Percentiles rank a stretch among this genome's conserved stretches.
Conservation (phyloP, 805 yeast species). For the Schwanniomyces pseudopolymorphus region DNA sequence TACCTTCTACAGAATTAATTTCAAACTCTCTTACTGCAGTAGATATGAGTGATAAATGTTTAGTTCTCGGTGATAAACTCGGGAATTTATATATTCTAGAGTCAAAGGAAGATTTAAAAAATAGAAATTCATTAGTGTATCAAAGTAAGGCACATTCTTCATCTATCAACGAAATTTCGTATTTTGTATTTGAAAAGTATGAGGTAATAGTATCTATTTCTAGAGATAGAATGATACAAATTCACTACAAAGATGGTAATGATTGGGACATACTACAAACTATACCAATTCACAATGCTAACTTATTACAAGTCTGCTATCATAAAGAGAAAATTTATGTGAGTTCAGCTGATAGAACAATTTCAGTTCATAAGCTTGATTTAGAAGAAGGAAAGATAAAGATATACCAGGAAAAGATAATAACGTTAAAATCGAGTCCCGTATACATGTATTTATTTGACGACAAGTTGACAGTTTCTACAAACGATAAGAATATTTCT, state of each 20-base stretch:
- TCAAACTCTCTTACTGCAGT: constrained; percentile 42
- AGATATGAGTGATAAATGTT: constrained; percentile 28
- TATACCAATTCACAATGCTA: constrained; percentile 57
- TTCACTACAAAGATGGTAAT: constrained; percentile 31
- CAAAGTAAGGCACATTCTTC: constrained; percentile 52
- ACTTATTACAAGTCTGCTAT: constrained; percentile 39
- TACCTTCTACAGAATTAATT: constrained; percentile 31
- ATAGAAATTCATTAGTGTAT: constrained; percentile 14
- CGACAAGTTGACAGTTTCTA: constrained; percentile 48
- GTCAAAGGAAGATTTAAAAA: constrained; percentile 9
- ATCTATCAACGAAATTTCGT: constrained; percentile 45
- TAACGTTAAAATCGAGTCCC: constrained; percentile 54
- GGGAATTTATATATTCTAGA: constrained; percentile 39
- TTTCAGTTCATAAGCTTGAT: constrained; percentile 50
- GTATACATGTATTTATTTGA: constrained; percentile 34
- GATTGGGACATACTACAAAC: constrained; percentile 61
- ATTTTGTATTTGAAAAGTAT: constrained; percentile 25
- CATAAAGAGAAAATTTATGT: constrained; percentile 39
- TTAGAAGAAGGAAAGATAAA: constrained; percentile 14
- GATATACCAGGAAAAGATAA: constrained; percentile 42
- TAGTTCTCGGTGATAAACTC: constrained; percentile 50
- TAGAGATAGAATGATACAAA: constrained; percentile 63
- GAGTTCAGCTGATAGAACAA: constrained; percentile 61
- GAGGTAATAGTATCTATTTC: constrained; percentile 48
- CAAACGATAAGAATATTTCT: constrained; percentile 49